These are phyloP conservation scores for Gloeophyllum trabeum DNA, from an alignment of 768 basidiomycete genomes.

Conservation along the genomic window DNA sequence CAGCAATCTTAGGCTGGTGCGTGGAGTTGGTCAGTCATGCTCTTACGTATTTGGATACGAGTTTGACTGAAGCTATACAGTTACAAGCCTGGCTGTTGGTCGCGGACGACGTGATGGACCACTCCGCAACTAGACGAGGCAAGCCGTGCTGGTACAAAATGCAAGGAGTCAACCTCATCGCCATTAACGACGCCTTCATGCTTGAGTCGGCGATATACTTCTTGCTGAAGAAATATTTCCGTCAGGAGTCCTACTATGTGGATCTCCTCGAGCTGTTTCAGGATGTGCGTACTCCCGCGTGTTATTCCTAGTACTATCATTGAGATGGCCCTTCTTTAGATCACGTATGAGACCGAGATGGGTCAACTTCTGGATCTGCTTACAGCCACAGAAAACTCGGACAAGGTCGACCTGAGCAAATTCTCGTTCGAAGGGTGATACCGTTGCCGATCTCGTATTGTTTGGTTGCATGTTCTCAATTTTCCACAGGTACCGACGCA, in stretches of 20 bases:
- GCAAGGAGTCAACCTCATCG: slow-evolving; percentile 65
- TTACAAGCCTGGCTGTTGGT: slow-evolving; percentile 97
- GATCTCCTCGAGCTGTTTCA: slow-evolving; percentile 89
- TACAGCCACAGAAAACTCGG: slow-evolving; percentile 91
- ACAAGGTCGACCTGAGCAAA: slow-evolving; percentile 72
- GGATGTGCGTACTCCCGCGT: slow-evolving; percentile 37
- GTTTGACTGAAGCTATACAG: slow-evolving; percentile 23
- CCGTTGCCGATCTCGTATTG: neutral
- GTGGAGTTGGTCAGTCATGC: slow-evolving; percentile 78
- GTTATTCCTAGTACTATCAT: neutral
- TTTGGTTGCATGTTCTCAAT: neutral
- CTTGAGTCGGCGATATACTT: slow-evolving; percentile 90
- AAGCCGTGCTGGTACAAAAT: slow-evolving; percentile 92
- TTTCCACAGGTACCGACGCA: slow-evolving; percentile 63
- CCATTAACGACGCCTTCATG: slow-evolving; percentile 96
- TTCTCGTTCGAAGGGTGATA: slow-evolving; percentile 79
- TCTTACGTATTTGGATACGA: neutral
- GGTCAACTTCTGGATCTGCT: slow-evolving; percentile 94
- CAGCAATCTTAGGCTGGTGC: slow-evolving; percentile 89
- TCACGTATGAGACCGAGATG: slow-evolving; percentile 85
- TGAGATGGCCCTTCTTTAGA: slow-evolving; percentile 15
- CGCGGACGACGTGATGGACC: slow-evolving; percentile 96
- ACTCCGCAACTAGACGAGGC: slow-evolving; percentile 82
- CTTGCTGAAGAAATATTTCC: slow-evolving; percentile 82
- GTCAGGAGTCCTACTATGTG: slow-evolving; percentile 69